These are phyloP conservation scores for Schwanniomyces vanrijiae DNA, from an alignment of 805 yeast genomes.

Conservation along the genomic window DNA sequence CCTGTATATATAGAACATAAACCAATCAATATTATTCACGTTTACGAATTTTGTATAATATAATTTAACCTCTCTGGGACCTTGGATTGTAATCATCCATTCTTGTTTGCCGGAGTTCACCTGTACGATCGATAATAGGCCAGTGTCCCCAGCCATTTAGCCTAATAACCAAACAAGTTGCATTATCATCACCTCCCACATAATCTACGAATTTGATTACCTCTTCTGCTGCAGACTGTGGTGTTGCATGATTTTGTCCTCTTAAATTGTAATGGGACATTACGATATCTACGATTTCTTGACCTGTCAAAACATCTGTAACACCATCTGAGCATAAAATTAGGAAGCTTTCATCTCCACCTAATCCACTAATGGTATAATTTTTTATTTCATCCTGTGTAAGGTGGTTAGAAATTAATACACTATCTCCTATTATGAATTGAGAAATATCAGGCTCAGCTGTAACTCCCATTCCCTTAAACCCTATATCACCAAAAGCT, in stretches of 20 bases:
- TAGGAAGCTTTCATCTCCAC: conserved; percentile 88
- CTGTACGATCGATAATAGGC: conserved; percentile 84
- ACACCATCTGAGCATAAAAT: conserved; percentile 86
- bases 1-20: conserved; percentile 2
- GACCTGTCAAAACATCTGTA: conserved; percentile 77
- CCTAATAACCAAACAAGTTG: conserved; percentile 83
- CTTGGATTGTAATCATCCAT: conserved; percentile 46
- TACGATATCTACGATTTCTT: conserved; percentile 85
- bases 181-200: conserved; percentile 91
- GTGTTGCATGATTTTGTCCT: conserved; percentile 73
- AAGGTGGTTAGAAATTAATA: conserved; percentile 35
- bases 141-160: conserved; percentile 93
- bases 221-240: conserved; percentile 84
- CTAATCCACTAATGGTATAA: conserved; percentile 47
- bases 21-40: neutral
- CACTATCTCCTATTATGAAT: conserved; percentile 60
- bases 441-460: conserved; percentile 90
- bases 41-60: neutral
- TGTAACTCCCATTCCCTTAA: conserved; percentile 79
- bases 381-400: conserved; percentile 32
- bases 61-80: neutral
- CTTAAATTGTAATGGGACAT: conserved; percentile 62
- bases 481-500: conserved; percentile 85
- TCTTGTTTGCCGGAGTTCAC: conserved; percentile 72
- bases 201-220: conserved; percentile 81